Conservation (phyloP, 495 filamentous ascomycete genomes). For the Penicilliopsis zonata region DNA sequence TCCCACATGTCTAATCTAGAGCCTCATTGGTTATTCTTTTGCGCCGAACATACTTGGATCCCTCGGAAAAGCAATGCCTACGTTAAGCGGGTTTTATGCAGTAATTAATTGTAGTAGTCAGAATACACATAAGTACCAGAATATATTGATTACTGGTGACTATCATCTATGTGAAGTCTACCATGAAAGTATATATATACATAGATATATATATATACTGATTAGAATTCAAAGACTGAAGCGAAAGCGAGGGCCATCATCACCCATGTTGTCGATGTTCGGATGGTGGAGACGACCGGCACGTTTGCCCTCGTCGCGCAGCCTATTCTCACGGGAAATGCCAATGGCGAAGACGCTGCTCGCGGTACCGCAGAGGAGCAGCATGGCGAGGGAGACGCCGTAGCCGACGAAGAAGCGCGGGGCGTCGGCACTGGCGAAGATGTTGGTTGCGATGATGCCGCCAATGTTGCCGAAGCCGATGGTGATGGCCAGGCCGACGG, state of each 20-base stretch:
- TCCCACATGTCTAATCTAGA: too few relatives aligned
- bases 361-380: constrained; percentile 25
- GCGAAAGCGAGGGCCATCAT: constrained; percentile 40
- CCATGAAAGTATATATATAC: too few relatives aligned
- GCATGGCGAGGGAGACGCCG: constrained; percentile 25
- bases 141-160: too few relatives aligned
- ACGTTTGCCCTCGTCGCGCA: constrained; percentile 32
- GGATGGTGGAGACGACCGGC: constrained; percentile 25
- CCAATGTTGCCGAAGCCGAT: constrained; percentile 32
- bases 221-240: constrained; percentile 19
- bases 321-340: constrained; percentile 34
- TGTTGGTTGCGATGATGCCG: constrained; percentile 34
- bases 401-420: constrained; percentile 36
- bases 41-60: too few relatives aligned
- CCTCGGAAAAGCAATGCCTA: too few relatives aligned
- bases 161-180: too few relatives aligned
- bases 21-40: too few relatives aligned
- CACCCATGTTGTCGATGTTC: constrained; percentile 34
- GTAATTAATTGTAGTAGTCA: too few relatives aligned
- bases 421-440: constrained; percentile 27
- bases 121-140: too few relatives aligned
- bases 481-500: constrained; percentile 29
- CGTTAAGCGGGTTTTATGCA: too few relatives aligned
- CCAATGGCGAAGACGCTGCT: constrained; percentile 25
- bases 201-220: background rate